phyloP scores from a whole-genome alignment of 305 asterid species.

The Striga hermonthica region DNA sequence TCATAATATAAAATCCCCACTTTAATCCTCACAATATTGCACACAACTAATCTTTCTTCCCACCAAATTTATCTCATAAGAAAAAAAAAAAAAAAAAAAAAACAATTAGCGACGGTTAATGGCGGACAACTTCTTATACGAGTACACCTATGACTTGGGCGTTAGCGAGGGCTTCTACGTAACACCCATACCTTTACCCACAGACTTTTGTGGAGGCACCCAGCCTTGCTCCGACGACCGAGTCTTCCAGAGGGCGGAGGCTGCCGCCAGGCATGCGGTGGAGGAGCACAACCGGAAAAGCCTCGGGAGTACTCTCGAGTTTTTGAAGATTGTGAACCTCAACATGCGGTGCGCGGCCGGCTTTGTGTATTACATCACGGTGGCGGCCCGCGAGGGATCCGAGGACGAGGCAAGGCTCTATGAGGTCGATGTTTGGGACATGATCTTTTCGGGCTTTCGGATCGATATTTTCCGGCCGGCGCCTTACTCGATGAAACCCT shows the following conservation, averaged over 20 bases:
- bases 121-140: no score
- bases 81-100: no score
- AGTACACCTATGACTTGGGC: slow-evolving; percentile 37
- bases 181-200: slow-evolving; percentile 25
- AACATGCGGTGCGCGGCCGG: slow-evolving; percentile 47
- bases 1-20: no score
- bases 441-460: slow-evolving; percentile 30
- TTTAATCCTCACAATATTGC: no score
- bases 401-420: slow-evolving; percentile 31
- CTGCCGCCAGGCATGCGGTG: slow-evolving; percentile 43
- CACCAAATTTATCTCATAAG: no score
- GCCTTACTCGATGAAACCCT: slow-evolving; percentile 29
- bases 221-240: no score
- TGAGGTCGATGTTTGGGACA: slow-evolving; percentile 44
- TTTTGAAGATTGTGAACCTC: slow-evolving; percentile 31
- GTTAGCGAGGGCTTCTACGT: slow-evolving; percentile 51
- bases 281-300: slow-evolving; percentile 38
- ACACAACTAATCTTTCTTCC: no score
- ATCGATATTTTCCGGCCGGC: slow-evolving; percentile 37
- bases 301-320: slow-evolving; percentile 18
- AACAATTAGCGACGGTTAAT: no score
- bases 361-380: slow-evolving; percentile 42
- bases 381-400: slow-evolving; percentile 29
- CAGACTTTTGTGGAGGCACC: slow-evolving; percentile 7
- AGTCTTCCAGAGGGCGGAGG: slow-evolving; percentile 34